Evolutionary conservation across 106 monocot species (phyloP), one percentile per base, ranked within the genome.

Genomic region (Dioscorea alata): DNA sequence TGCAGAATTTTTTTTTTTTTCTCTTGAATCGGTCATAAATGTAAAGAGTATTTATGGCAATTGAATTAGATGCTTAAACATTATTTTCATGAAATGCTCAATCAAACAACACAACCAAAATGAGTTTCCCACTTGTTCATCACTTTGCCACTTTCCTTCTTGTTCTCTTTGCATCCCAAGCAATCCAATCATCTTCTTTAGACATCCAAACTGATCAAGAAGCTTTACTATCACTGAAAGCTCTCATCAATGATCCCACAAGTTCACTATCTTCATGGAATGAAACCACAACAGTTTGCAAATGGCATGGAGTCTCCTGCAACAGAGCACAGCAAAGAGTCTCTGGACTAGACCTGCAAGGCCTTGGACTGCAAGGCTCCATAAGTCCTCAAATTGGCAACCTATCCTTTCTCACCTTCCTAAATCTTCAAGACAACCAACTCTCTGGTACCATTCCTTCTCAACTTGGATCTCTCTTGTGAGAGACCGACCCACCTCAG

Each of bases 171-270:
- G 12, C 22, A 16, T 23, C n/a, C 28, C 48, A 23, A 35, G 61
- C 23, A 54, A 28, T 28, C 1, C 2, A 28, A 28, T 61, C 66
- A 16, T 48, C 49, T 22, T 56, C 54, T 8, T 15, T 20, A 1
- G 21, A 19, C 42, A 48, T 49, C 21, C 49, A 56, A 22, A 72
- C 51, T 23, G 76, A 76, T 28, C 49, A 60, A 57, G 67, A 76
- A 20, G 76, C 76, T 57, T 49, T 81, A 20, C 61, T 81, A 7
- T 59, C 76, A 28, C 16, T 81, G 0, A 81, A 76, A 58, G 14
- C 76, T 62, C 28, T 49, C 33, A 72, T 76, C 35, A 72, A 25
- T 34, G 81, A 81, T 68, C 81, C 81, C 16, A 66, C 81, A 8
- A 53, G 56, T 16, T 15, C 67, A 16, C 76, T 81, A 0, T 72